These are phyloP conservation scores for Phaeoacremonium minimum DNA, from an alignment of 2,329 filamentous ascomycete genomes.

Conservation along the genomic window DNA sequence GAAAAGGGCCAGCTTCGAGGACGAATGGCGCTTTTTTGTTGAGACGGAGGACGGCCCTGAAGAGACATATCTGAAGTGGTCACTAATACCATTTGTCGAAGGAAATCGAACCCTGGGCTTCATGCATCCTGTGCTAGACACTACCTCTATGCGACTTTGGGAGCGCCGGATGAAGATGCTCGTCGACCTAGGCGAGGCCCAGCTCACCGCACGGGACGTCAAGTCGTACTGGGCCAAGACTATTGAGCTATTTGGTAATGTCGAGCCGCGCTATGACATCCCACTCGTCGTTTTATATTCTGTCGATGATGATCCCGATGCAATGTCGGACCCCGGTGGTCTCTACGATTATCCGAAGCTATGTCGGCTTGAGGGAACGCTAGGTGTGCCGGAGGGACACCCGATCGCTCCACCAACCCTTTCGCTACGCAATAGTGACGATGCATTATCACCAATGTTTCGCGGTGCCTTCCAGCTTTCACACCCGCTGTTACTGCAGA, in stretches of 20 bases:
- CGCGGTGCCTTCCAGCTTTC: constrained; percentile 30
- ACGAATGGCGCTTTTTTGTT: constrained; percentile 42
- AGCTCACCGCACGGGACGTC: constrained; percentile 36
- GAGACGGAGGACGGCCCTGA: constrained; percentile 33
- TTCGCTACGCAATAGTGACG: constrained; percentile 27
- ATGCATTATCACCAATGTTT: constrained; percentile 33
- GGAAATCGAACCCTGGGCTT: constrained; percentile 37
- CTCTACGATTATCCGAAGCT: constrained; percentile 23
- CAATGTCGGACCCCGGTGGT: constrained; percentile 13
- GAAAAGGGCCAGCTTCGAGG: constrained; percentile 28
- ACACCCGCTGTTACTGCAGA: constrained; percentile 34
- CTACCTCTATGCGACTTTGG: constrained; percentile 41
- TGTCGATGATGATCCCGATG: constrained; percentile 33
- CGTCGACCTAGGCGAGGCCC: constrained; percentile 38
- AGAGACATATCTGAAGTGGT: constrained; percentile 45
- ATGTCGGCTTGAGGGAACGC: constrained; percentile 37
- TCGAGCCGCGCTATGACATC: constrained; percentile 41
- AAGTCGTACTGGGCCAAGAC: constrained; percentile 43
- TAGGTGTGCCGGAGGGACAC: constrained; percentile 40
- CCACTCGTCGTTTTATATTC: constrained; percentile 48
- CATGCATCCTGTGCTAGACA: constrained; percentile 41
- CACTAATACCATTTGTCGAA: constrained; percentile 39
- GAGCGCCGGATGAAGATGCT: constrained; percentile 45
- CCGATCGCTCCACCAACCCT: constrained; percentile 32
- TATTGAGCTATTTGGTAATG: constrained; percentile 36